A percentile compares a stretch with the other conserved stretches of the same genome.
phyloP scores from a whole-genome alignment of 148 eudicot species.

The Cornus kousa region DNA sequence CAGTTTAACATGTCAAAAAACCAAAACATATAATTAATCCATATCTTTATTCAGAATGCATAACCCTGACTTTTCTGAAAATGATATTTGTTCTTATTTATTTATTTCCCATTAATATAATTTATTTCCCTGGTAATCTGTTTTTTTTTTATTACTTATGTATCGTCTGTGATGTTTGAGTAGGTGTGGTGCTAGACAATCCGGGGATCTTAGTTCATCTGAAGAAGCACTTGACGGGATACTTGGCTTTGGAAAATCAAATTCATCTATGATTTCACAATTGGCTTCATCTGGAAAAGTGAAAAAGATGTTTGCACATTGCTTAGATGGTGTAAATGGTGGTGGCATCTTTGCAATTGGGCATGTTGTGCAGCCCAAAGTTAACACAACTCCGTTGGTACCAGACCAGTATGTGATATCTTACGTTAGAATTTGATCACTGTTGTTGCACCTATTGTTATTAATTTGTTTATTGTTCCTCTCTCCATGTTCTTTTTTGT shows the following conservation, averaged over 20 bases:
- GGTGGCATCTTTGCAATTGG: conserved; percentile 98
- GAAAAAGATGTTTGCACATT: conserved; percentile 91
- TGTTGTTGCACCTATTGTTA: neutral
- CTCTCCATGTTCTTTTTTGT: neutral
- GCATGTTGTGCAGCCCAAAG: conserved; percentile 84
- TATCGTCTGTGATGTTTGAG: conserved; percentile 3
- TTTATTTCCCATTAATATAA: too few relatives aligned
- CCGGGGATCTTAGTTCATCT: conserved; percentile 54
- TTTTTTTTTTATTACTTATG: neutral
- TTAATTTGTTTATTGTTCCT: neutral
- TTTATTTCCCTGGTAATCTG: neutral
- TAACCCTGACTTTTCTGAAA: too few relatives aligned
- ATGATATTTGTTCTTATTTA: too few relatives aligned
- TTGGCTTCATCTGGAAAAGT: conserved; percentile 80
- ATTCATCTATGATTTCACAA: conserved; percentile 82
- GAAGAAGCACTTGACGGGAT: conserved; percentile 89
- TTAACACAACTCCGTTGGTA: conserved; percentile 74
- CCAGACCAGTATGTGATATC: conserved; percentile 63
- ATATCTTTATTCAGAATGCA: too few relatives aligned
- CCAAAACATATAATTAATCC: too few relatives aligned
- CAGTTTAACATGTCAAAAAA: too few relatives aligned
- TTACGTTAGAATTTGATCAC: neutral
- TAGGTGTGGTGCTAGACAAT: conserved; percentile 86
- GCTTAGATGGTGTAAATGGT: conserved; percentile 88
- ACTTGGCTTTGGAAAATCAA: conserved; percentile 88